Conservation (phyloP, 306 rosid genomes). For the barrel medic (Medicago truncatula) region MtrunA17r5.0-ANR NC_053044.1:53500501-53501000, state of each 20-base stretch:
- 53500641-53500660: conserved; percentile 29
- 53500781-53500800: conserved; percentile 8
- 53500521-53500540: conserved; percentile 47
- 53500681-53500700: conserved; percentile 17
- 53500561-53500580: conserved; percentile 27
- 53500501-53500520: conserved; percentile 34
- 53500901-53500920: conserved; percentile 68
- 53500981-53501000: conserved; percentile 28
- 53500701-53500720: conserved; percentile 14
- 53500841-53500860: conserved; percentile 11
- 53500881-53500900: conserved; percentile 70
- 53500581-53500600: conserved; percentile 32
- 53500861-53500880: conserved; percentile 15
- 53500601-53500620: conserved; percentile 31
- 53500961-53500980: conserved; percentile 20
- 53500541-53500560: conserved; percentile 8
- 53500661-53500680: conserved; percentile 19
- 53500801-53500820: conserved; percentile 21
- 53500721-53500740: conserved; percentile 3
- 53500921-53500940: conserved; percentile 72
- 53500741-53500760: background rate
- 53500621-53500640: conserved; percentile 25
- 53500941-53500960: conserved; percentile 35
- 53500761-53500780: conserved; percentile 12
- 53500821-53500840: conserved; percentile 30